Percentiles rank a stretch among this genome's conserved stretches.
phyloP scores from a whole-genome alignment of 805 yeast species.

The Diddensiella caesifluorescens region DNA sequence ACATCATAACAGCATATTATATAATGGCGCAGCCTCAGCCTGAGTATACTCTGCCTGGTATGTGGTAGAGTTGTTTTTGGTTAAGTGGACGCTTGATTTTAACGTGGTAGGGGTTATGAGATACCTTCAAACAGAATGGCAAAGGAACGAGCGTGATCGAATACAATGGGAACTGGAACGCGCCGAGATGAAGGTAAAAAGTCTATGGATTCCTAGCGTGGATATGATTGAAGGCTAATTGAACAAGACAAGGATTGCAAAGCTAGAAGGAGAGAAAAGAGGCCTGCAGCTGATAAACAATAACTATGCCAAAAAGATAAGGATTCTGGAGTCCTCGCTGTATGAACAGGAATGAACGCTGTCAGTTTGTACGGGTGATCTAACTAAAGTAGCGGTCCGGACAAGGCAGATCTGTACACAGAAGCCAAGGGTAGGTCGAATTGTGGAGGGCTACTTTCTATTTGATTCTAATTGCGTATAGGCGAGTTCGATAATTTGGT shows the following conservation, averaged over 20 bases:
- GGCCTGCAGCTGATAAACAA: constrained; percentile 30
- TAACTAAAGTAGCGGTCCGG: neutral
- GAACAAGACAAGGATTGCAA: constrained; percentile 38
- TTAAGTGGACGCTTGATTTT: neutral
- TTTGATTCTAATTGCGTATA: no score
- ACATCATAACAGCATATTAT: constrained; percentile 1
- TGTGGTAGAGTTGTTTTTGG: constrained; percentile 5
- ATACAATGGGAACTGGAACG: constrained; percentile 57
- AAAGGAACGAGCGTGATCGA: constrained; percentile 53
- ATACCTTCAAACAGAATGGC: constrained; percentile 58
- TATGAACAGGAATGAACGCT: no score
- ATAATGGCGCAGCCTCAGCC: constrained; percentile 18
- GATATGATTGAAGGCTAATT: neutral
- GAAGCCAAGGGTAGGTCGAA: neutral
- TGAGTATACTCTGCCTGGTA: constrained; percentile 35
- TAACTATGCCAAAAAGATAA: constrained; percentile 25
- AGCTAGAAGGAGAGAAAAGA: constrained; percentile 49
- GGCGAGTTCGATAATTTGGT: no score
- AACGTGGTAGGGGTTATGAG: constrained; percentile 50
- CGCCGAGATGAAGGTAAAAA: constrained; percentile 50
- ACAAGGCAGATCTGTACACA: neutral
- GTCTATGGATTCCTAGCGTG: constrained; percentile 2
- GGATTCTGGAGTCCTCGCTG: constrained; percentile 29
- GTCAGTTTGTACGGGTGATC: no score
- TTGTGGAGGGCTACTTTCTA: no score